Percentiles rank a stretch among this genome's conserved stretches.
phyloP scores from a whole-genome alignment of 345 rosid genomes.

The Brassica incana region DNA sequence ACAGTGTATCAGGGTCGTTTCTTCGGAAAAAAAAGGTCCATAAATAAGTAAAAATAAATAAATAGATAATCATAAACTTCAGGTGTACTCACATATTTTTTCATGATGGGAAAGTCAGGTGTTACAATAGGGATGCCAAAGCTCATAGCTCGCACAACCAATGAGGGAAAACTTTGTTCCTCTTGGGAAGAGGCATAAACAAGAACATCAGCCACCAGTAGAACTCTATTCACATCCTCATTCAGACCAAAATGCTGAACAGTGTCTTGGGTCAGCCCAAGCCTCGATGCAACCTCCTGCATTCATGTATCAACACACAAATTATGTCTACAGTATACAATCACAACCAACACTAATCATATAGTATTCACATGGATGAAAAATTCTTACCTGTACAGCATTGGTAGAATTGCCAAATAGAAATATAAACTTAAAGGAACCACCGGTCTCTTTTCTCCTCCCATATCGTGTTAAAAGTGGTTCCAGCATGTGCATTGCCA shows the following conservation, averaged over 20 bases:
- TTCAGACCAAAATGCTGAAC: conserved; percentile 71
- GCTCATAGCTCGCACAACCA: conserved; percentile 86
- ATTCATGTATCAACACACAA: conserved; percentile 21
- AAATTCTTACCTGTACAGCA: conserved; percentile 65
- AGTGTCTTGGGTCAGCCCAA: conserved; percentile 68
- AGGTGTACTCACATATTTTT: conserved; percentile 63
- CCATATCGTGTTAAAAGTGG: conserved; percentile 77
- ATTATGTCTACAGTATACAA: neutral
- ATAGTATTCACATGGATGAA: neutral
- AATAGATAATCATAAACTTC: conserved; percentile 11
- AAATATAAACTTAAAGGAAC: conserved; percentile 73
- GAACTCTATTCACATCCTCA: conserved; percentile 65
- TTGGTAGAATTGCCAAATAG: conserved; percentile 78
- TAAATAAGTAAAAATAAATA: conserved; percentile 7
- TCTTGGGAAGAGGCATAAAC: conserved; percentile 90
- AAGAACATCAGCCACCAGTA: conserved; percentile 82
- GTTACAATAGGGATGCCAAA: conserved; percentile 68
- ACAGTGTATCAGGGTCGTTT: conserved; percentile 66
- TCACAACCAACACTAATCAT: conserved; percentile 20
- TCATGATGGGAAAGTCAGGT: conserved; percentile 74
- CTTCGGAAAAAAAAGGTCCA: conserved; percentile 48
- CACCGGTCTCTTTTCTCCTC: conserved; percentile 57
- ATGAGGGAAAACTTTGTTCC: conserved; percentile 82
- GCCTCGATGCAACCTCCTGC: conserved; percentile 74
- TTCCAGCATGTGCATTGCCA: conserved; percentile 74